Evolutionary conservation across 2,329 filamentous ascomycete species (phyloP).

Genomic region (Clarireedia sp.): DNA sequence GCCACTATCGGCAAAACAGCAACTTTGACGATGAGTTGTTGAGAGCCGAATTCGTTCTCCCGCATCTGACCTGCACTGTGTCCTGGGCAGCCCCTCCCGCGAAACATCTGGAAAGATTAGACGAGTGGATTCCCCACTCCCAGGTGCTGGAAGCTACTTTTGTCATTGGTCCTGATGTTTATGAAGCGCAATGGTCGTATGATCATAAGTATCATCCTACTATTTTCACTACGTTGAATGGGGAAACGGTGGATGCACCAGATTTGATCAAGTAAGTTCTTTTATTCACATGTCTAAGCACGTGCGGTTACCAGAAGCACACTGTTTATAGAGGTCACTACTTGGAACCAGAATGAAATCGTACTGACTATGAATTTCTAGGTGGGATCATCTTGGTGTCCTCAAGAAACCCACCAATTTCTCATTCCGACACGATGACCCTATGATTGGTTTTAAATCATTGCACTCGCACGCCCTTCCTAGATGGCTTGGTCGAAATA

Average conservation of each 20-base stretch:
- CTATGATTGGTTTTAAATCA: conserved; percentile 39
- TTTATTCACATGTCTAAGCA: not conserved
- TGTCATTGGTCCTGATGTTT: conserved; percentile 42
- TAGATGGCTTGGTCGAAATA: conserved; percentile 31
- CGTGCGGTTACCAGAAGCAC: too few relatives aligned
- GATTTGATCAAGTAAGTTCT: conserved; percentile 40
- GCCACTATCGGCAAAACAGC: conserved; percentile 45
- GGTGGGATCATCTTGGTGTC: conserved; percentile 31
- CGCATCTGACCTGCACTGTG: conserved; percentile 43
- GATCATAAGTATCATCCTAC: conserved; percentile 40
- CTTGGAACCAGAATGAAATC: too few relatives aligned
- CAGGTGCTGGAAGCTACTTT: conserved; percentile 47
- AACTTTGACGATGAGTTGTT: conserved; percentile 45
- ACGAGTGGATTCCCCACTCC: conserved; percentile 46
- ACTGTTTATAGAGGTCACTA: too few relatives aligned
- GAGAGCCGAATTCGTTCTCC: conserved; percentile 43
- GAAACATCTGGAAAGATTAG: conserved; percentile 40
- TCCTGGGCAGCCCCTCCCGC: conserved; percentile 44
- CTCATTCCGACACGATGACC: conserved; percentile 44
- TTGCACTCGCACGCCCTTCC: conserved; percentile 18
- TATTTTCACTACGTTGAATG: conserved; percentile 40
- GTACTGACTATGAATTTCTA: not conserved
- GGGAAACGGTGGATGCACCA: conserved; percentile 40
- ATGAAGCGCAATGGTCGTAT: conserved; percentile 40
- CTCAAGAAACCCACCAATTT: conserved; percentile 34